Evolutionary conservation across 208 protist genomes (phyloP), one percentile per base, ranked within the genome.

Genomic region (Acanthamoeba royreba): DNA sequence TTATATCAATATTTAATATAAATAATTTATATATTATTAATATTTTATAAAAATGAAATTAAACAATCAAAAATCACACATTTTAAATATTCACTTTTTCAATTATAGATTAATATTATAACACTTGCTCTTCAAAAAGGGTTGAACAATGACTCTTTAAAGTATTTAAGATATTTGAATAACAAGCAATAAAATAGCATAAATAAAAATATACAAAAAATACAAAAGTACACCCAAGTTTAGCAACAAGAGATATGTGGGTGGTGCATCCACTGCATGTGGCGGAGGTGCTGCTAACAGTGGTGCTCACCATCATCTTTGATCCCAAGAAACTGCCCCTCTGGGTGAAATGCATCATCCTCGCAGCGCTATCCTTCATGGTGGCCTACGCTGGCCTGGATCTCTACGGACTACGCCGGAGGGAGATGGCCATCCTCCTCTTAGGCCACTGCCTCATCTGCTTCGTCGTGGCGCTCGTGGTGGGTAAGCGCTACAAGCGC

Each of bases 291-390:
- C 2, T 89, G 33, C 25, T 66, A 31, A 89, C 49, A 3, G 9
- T 89, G 28, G 19, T 89, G 1, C 9, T 89, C 19, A 89, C 81
- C 4, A 25, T 89, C 28, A 19, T 89, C 49, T 89, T 89, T 40
- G 53, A 89, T 40, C 81, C 81, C 46, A 55, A 66, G 31, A 89
- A 89, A 47, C 81, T 89, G 0, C 81, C 53, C 38, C 40, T 89
- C 28, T 55, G 46, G 0, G 53, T 55, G 22, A 89, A 89, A 66
- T 89, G 81, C 25, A 25, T 89, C 9, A 89, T 89, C 22, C 40
- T 61, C n/a, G 53, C 49, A 8, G 81, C 31, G 19, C 81, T 89
- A 17, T 63, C 81, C 11, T 89, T 89, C 40, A 19, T 89, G 9
- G 81, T 89, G 3, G 42, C 81, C 9, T 89, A 63, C 38, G 81